phyloP scores from a whole-genome alignment of 441 rosid genomes.

The Brassica balearica region DNA sequence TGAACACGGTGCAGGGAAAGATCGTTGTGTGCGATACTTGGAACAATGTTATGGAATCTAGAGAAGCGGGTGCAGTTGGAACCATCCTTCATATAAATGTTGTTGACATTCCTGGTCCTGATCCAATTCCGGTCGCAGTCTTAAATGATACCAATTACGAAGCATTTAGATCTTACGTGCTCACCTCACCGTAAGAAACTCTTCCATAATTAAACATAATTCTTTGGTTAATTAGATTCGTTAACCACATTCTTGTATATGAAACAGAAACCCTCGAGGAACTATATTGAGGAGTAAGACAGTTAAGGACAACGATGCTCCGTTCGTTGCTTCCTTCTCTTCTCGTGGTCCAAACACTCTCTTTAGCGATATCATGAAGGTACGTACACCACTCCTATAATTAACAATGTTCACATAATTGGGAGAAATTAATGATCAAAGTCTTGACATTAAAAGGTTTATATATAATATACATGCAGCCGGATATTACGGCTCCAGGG shows the following conservation, averaged over 20 bases:
- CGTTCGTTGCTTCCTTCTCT: conserved; percentile 52
- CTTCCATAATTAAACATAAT: background rate
- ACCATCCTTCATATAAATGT: background rate
- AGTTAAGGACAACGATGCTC: conserved; percentile 46
- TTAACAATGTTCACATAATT: background rate
- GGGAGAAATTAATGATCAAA: background rate
- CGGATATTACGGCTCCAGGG: conserved; percentile 51
- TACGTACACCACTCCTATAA: conserved; percentile 5
- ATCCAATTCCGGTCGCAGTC: conserved; percentile 39
- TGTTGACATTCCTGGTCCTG: conserved; percentile 29
- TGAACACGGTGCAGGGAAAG: conserved; percentile 49
- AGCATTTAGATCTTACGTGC: conserved; percentile 39
- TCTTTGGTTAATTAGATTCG: background rate
- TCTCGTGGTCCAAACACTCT: conserved; percentile 59
- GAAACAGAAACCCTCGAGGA: conserved; percentile 23
- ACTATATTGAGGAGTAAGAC: conserved; percentile 47
- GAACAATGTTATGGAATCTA: background rate
- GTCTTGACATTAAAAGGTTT: background rate
- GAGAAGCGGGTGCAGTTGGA: conserved; percentile 46
- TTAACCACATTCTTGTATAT: background rate
- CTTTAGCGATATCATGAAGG: conserved; percentile 57
- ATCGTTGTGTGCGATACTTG: conserved; percentile 44
- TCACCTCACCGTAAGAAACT: conserved; percentile 41
- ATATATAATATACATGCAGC: conserved; percentile 38
- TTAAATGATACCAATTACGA: conserved; percentile 25